Evolutionary conservation across 768 basidiomycete genomes (phyloP).

Genomic region (Cantharellus cinnabarinus): DNA sequence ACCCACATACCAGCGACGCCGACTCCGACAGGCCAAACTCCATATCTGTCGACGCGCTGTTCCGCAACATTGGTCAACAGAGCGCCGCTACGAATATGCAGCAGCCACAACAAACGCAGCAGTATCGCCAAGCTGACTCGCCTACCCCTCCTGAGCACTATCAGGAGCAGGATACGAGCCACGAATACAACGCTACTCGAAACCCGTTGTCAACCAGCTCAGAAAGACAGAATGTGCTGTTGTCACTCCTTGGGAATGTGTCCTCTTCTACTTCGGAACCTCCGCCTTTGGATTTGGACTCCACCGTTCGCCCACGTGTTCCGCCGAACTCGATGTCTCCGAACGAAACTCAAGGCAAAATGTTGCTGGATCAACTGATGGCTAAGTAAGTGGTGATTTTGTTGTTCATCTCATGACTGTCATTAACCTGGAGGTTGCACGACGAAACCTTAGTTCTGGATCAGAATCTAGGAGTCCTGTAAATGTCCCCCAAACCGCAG

Average conservation of each 20-base stretch:
- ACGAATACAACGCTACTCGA: constrained; percentile 16
- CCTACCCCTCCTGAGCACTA: constrained; percentile 6
- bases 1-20: neutral
- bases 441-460: neutral
- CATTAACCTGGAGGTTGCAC: neutral
- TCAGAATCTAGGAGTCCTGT: neutral
- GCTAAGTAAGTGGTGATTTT: constrained; percentile 10
- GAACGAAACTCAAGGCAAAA: constrained; percentile 46
- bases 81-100: constrained; percentile 19
- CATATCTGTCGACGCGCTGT: constrained; percentile 46
- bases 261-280: constrained; percentile 19
- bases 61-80: constrained; percentile 30
- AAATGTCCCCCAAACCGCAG: neutral
- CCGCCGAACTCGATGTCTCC: constrained; percentile 30
- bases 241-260: constrained; percentile 42
- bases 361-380: constrained; percentile 34
- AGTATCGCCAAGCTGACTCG: constrained; percentile 21
- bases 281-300: constrained; percentile 11
- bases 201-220: constrained; percentile 15
- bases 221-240: constrained; percentile 56
- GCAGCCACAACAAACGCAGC: constrained; percentile 14
- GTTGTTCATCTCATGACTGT: constrained; percentile 10
- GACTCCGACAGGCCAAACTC: constrained; percentile 9
- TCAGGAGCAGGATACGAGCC: constrained; percentile 12
- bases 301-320: constrained; percentile 11